These are phyloP conservation scores for Alnus rubra DNA, from an alignment of 306 rosid species.

Conservation along the genomic window DNA sequence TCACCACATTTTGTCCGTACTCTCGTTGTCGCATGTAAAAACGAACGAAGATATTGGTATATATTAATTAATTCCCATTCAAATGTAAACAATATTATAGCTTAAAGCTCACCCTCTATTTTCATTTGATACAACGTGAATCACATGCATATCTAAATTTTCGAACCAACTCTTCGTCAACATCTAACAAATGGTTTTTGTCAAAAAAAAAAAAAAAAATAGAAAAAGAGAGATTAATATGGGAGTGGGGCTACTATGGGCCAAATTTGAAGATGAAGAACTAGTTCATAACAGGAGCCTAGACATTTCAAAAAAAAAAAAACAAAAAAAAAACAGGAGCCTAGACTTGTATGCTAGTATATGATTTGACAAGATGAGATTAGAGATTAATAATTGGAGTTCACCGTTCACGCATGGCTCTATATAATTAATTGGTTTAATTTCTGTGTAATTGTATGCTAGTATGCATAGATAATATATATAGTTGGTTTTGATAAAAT, in stretches of 20 bases:
- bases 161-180: neutral
- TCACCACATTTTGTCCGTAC: too few species aligned
- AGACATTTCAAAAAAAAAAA: too few species aligned
- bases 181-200: neutral
- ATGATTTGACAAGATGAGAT: too few species aligned
- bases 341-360: too few species aligned
- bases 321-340: neutral
- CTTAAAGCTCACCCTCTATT: neutral
- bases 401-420: too few species aligned
- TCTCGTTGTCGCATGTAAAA: too few species aligned
- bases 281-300: neutral
- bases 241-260: neutral
- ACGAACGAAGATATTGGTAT: too few species aligned
- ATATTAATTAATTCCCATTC: neutral
- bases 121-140: neutral
- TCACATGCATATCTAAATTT: neutral
- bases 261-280: neutral
- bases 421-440: too few species aligned
- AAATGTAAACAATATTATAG: neutral
- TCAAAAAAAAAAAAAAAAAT: neutral
- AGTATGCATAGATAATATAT: too few species aligned
- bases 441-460: too few species aligned
- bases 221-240: neutral
- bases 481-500: too few species aligned
- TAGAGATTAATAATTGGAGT: too few species aligned